Conservation (phyloP, 345 rosid genomes). For the Kandelia obovata region DNA sequence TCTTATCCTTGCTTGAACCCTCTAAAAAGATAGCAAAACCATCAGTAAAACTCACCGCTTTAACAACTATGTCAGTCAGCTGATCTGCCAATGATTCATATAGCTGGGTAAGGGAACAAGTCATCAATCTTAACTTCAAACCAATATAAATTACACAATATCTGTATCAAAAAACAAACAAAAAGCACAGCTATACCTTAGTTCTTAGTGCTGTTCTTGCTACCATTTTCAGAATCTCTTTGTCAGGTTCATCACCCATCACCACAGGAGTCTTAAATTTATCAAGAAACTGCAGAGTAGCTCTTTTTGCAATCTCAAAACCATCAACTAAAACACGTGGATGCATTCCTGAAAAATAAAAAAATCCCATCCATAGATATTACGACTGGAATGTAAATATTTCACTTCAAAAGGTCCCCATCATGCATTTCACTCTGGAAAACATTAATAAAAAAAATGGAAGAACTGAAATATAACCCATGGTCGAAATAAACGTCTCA, state of each 20-base stretch:
- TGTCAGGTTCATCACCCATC: slow-evolving; percentile 92
- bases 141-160: not conserved
- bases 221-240: slow-evolving; percentile 91
- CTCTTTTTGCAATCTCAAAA: slow-evolving; percentile 91
- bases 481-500: no score
- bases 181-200: slow-evolving; percentile 46
- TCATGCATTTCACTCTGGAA: not conserved
- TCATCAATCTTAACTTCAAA: slow-evolving; percentile 7
- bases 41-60: slow-evolving; percentile 50
- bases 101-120: slow-evolving; percentile 44
- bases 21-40: not conserved
- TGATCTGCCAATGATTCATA: slow-evolving; percentile 93
- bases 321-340: slow-evolving; percentile 99
- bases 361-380: slow-evolving; percentile 1
- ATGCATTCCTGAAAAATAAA: slow-evolving; percentile 70
- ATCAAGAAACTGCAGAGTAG: slow-evolving; percentile 87
- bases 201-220: slow-evolving; percentile 93
- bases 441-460: not conserved
- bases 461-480: not conserved
- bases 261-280: slow-evolving; percentile 93
- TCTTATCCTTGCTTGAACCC: not conserved
- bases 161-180: not conserved
- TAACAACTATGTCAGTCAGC: slow-evolving; percentile 80
- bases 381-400: no score
- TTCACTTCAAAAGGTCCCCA: no score